A percentile compares a stretch with the other conserved stretches of the same genome.
These are phyloP conservation scores for Podospora anserina DNA, from an alignment of 495 filamentous ascomycete genomes.

Conservation along the genomic window DNA sequence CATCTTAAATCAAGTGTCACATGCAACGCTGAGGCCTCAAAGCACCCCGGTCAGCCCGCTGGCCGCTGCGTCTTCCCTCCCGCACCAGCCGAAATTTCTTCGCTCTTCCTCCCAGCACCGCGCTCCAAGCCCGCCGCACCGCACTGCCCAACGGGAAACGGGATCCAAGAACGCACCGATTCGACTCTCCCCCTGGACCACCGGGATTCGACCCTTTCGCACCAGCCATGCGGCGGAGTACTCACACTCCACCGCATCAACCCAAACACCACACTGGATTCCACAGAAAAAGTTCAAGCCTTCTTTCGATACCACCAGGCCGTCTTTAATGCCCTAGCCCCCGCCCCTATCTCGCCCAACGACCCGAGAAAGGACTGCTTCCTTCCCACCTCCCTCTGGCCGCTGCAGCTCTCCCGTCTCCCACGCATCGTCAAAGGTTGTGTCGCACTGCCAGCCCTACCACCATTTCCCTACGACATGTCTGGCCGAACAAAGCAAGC, in stretches of 20 bases:
- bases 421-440: conserved; percentile 52
- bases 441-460: conserved; percentile 48
- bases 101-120: conserved; percentile 14
- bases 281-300: conserved; percentile 32
- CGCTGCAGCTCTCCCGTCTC: conserved; percentile 42
- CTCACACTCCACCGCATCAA: conserved; percentile 33
- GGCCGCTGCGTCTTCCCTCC: conserved; percentile 6
- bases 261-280: conserved; percentile 43
- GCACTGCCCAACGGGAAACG: conserved; percentile 5
- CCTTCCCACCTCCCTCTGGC: conserved; percentile 41
- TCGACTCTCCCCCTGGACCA: conserved; percentile 2
- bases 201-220: conserved; percentile 11
- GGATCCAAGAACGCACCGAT: conserved; percentile 3
- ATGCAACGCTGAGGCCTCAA: neutral
- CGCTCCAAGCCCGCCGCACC: neutral
- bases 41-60: conserved; percentile 2
- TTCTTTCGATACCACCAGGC: conserved; percentile 21
- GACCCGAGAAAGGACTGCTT: conserved; percentile 47
- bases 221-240: conserved; percentile 41
- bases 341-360: conserved; percentile 32
- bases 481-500: conserved; percentile 26
- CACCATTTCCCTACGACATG: conserved; percentile 43
- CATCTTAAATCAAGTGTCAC: conserved; percentile 2
- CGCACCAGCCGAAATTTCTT: conserved; percentile 32
- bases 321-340: conserved; percentile 16